Evolutionary conservation across 2,329 filamentous ascomycete genomes (phyloP).

Genomic region (Xylaria digitata): DNA sequence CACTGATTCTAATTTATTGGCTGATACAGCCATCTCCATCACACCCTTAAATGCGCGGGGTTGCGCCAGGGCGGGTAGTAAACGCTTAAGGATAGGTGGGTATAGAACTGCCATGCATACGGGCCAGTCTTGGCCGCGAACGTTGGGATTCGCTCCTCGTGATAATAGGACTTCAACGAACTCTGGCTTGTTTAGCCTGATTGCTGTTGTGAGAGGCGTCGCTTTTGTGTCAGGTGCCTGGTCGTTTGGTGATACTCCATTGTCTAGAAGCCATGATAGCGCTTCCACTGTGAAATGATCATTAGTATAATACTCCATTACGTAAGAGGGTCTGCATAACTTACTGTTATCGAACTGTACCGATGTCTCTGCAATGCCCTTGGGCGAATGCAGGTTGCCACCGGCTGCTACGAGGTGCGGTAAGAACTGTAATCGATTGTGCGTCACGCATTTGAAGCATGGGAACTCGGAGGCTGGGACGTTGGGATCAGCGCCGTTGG

Average conservation of each 20-base stretch:
- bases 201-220: slow-evolving; percentile 74
- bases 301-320: slow-evolving; percentile 11
- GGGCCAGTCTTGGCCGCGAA: slow-evolving; percentile 76
- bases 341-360: slow-evolving; percentile 68
- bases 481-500: slow-evolving; percentile 72
- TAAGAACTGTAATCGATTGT: slow-evolving; percentile 70
- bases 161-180: slow-evolving; percentile 57
- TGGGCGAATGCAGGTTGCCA: slow-evolving; percentile 67
- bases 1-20: slow-evolving; percentile 74
- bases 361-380: slow-evolving; percentile 74
- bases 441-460: slow-evolving; percentile 75
- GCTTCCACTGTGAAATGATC: slow-evolving; percentile 57
- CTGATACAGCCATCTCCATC: slow-evolving; percentile 74
- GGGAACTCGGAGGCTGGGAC: slow-evolving; percentile 72
- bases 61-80: slow-evolving; percentile 68
- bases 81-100: slow-evolving; percentile 67
- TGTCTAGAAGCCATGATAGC: slow-evolving; percentile 69
- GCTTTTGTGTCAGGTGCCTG: slow-evolving; percentile 64
- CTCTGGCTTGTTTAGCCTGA: slow-evolving; percentile 68
- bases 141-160: slow-evolving; percentile 66
- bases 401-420: slow-evolving; percentile 70
- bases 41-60: slow-evolving; percentile 73
- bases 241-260: slow-evolving; percentile 70
- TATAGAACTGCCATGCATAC: slow-evolving; percentile 74
- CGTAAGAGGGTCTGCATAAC: slow-evolving; percentile 7